Evolutionary conservation across 805 yeast species (phyloP), one percentile per base, ranked within the genome.

Genomic region (Yamadazyma endophytica): DNA sequence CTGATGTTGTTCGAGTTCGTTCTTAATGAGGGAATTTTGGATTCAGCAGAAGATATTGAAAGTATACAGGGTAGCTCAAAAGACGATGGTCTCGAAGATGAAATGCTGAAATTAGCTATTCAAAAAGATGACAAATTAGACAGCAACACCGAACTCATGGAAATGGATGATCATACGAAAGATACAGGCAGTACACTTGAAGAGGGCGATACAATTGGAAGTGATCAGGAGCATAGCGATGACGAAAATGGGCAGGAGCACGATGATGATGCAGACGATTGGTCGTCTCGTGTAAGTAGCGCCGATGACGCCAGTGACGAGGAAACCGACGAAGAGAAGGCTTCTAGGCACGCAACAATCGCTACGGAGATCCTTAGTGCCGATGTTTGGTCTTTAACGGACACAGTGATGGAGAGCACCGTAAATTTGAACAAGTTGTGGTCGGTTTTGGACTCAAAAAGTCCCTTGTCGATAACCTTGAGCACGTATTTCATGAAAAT

Each of bases 361-460:
- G 88, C 96, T 5, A 86, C 96, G 2, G 97, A 92, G 53, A 81
- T 92, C 25, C 65, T 92, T 28, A 77, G 90, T 24, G 86, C 92
- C 4, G 97, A 90, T 50, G 89, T 88, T 6, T 90, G 97, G 96
- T 82, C 94, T 2, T 67, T 92, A 22, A 83, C 96, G 2, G 95
- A 89, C 44, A 79, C 95, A 1, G 80, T 92, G 33, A 79, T 90
- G 80, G 89, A 84, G 44, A 75, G 79, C 37, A 64, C 74, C 4
- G 71, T 67, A 13, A 66, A 85, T 22, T 59, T 92, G 47, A 74
- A 75, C 32, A 75, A 72, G 47, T 59, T 92, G 28, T 92, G 98
- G 98, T 58, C 76, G 13, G 66, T 89, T 13, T 66, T 92, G 37
- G 94, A 85, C 46, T 70, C 71, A 33, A 72, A 73, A 2, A 68